Evolutionary conservation across 164 flowering plant species (phyloP).

Genomic region (Malania oleifera): DNA sequence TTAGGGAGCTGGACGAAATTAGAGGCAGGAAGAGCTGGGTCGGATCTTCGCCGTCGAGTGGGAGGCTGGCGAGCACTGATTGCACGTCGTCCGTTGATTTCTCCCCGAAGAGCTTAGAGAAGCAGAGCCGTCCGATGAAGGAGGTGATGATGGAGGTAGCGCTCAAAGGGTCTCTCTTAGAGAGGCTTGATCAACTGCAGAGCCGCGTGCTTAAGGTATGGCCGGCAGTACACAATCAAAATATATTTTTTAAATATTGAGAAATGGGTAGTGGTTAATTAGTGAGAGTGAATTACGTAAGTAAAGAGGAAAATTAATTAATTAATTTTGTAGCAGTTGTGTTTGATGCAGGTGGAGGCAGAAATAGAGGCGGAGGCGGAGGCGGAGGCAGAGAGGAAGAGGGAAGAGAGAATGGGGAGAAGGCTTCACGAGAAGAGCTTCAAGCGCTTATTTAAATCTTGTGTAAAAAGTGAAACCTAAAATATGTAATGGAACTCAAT

Average conservation of each 20-base stretch:
- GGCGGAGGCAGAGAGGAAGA: conserved; percentile 21
- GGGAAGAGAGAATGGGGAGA: conserved; percentile 10
- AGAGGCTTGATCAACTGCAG: conserved; percentile 52
- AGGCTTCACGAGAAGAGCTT: conserved; percentile 28
- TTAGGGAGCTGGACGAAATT: conserved; percentile 67
- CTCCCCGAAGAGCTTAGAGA: conserved; percentile 55
- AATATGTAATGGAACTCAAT: too few species aligned
- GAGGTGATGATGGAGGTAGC: conserved; percentile 50
- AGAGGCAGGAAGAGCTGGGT: conserved; percentile 45
- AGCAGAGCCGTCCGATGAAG: conserved; percentile 66
- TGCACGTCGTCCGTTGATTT: conserved; percentile 25
- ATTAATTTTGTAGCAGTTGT: conserved; percentile 24
- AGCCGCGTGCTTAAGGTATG: conserved; percentile 57
- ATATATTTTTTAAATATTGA: too few species aligned
- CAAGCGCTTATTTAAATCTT: conserved; percentile 40
- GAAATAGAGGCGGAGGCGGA: conserved; percentile 10
- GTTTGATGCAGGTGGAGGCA: conserved; percentile 45
- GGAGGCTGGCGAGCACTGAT: conserved; percentile 29
- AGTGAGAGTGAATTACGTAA: too few species aligned
- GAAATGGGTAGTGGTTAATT: too few species aligned
- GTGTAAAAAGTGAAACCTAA: conserved; percentile 25
- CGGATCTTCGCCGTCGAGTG: conserved; percentile 46
- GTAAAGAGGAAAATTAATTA: too few species aligned
- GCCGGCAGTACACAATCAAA: too few species aligned
- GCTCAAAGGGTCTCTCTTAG: conserved; percentile 59